Evolutionary conservation across 192 early-diverging fungal species (phyloP).

Genomic region (Coemansia sp.): DNA sequence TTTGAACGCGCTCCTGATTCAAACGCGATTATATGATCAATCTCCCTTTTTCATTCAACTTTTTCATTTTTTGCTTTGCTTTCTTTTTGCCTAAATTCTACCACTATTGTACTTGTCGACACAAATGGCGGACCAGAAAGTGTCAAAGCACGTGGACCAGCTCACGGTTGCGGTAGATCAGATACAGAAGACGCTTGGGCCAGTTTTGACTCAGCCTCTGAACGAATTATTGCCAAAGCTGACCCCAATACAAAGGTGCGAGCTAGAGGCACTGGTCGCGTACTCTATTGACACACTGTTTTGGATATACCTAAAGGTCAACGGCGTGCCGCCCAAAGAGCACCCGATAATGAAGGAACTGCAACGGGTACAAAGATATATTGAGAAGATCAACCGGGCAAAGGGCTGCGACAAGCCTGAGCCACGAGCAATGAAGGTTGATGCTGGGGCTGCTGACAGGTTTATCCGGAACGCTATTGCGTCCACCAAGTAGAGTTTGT

Average conservation of each 20-base stretch:
- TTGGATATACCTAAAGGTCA: slow-evolving; percentile 58
- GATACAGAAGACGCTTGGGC: slow-evolving; percentile 30
- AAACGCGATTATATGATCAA: too few relatives aligned
- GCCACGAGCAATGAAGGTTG: slow-evolving; percentile 40
- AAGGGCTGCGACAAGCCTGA: slow-evolving; percentile 28
- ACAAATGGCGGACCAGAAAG: slow-evolving; percentile 31
- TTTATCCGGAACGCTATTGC: slow-evolving; percentile 52
- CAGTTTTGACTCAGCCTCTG: slow-evolving; percentile 42
- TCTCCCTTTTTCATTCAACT: background rate
- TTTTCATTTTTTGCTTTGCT: background rate
- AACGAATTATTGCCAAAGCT: slow-evolving; percentile 51
- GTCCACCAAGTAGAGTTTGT: slow-evolving; percentile 12
- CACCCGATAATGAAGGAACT: slow-evolving; percentile 61
- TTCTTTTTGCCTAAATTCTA: background rate
- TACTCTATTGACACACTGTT: slow-evolving; percentile 60
- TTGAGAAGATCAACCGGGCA: slow-evolving; percentile 55
- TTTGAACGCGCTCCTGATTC: too few relatives aligned
- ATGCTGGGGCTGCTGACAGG: slow-evolving; percentile 56
- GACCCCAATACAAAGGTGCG: slow-evolving; percentile 55
- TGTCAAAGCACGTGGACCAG: slow-evolving; percentile 38
- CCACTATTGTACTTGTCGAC: slow-evolving; percentile 8
- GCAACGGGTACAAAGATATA: slow-evolving; percentile 48
- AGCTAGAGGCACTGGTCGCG: slow-evolving; percentile 58
- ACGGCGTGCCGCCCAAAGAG: slow-evolving; percentile 55
- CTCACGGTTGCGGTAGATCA: slow-evolving; percentile 29